A percentile compares a stretch with the other conserved stretches of the same genome.
Conservation (phyloP, 2,329 filamentous ascomycete species). For the Diaporthe sp. region DNA sequence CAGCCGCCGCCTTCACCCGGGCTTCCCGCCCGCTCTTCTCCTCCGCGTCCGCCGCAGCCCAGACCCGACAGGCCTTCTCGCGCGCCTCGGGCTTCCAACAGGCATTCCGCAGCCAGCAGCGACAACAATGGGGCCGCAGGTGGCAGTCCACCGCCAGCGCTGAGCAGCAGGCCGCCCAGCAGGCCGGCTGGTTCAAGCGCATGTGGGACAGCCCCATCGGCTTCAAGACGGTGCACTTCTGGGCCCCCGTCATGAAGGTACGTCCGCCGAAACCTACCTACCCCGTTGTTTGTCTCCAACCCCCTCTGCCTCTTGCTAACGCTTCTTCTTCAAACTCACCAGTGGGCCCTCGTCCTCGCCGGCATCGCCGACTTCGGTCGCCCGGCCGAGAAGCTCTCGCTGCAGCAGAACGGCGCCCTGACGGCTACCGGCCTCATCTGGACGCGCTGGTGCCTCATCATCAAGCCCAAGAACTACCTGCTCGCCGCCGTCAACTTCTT, state of each 20-base stretch:
- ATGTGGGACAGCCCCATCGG: slow-evolving; percentile 88
- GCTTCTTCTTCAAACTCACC: slow-evolving; percentile 13
- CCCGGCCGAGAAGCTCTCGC: slow-evolving; percentile 91
- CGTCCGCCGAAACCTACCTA: slow-evolving; percentile 34
- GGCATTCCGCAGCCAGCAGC: slow-evolving; percentile 40
- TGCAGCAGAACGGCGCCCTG: slow-evolving; percentile 92
- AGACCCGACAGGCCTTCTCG: slow-evolving; percentile 68
- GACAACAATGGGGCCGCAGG: slow-evolving; percentile 67
- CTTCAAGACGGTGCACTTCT: slow-evolving; percentile 97
- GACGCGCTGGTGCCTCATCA: slow-evolving; percentile 99
- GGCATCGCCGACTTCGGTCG: slow-evolving; percentile 93
- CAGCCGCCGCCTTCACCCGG: slow-evolving; percentile 65
- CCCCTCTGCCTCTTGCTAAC: slow-evolving; percentile 55
- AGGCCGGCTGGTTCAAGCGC: slow-evolving; percentile 76
- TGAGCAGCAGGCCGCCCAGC: slow-evolving; percentile 45
- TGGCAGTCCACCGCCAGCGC: slow-evolving; percentile 77
- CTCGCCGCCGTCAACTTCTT: slow-evolving; percentile 99
- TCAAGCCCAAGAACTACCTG: slow-evolving; percentile 93
- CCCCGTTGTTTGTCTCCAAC: too few relatives aligned
- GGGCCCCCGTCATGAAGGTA: slow-evolving; percentile 93
- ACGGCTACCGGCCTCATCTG: slow-evolving; percentile 95
- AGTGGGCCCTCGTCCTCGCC: slow-evolving; percentile 94
- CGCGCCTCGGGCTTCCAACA: slow-evolving; percentile 56
- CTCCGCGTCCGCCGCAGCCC: slow-evolving; percentile 65
- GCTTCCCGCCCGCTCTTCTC: slow-evolving; percentile 70